phyloP scores from a whole-genome alignment of 106 monocot genomes.

The Allium sativum region DNA sequence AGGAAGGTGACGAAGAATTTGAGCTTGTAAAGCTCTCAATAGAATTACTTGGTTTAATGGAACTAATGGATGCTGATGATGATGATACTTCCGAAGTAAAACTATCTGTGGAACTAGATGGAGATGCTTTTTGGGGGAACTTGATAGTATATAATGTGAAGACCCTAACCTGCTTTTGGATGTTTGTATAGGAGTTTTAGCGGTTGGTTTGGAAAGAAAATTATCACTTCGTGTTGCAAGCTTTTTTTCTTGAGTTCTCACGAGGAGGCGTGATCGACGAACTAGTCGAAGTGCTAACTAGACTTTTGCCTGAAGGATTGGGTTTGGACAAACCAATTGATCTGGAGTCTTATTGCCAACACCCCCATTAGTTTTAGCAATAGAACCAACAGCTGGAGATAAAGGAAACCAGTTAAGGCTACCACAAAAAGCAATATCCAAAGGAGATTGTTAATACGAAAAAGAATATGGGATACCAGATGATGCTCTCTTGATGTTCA shows the following conservation, averaged over 20 bases:
- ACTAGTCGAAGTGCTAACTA: background rate
- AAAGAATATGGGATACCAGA: background rate
- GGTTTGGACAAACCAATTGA: constrained; percentile 4
- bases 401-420: background rate
- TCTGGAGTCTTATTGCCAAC: constrained; percentile 1
- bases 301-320: constrained; percentile 2
- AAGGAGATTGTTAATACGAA: background rate
- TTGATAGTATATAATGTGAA: constrained; percentile 2
- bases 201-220: constrained; percentile 4
- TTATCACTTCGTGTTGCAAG: background rate
- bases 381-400: constrained; percentile 3
- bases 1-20: constrained; percentile 5
- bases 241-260: constrained; percentile 6
- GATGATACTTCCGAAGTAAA: constrained; percentile 5
- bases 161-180: constrained; percentile 1
- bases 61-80: constrained; percentile 8
- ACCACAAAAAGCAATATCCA: background rate
- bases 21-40: constrained; percentile 13
- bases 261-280: background rate
- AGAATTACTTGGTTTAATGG: constrained; percentile 9
- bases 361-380: constrained; percentile 5
- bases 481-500: constrained; percentile 3
- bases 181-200: background rate
- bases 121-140: constrained; percentile 1
- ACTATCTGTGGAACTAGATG: constrained; percentile 8